A percentile compares a stretch with the other conserved stretches of the same genome.
phyloP scores from a whole-genome alignment of 495 filamentous ascomycete genomes.

The Pyrenula massariospora region DNA sequence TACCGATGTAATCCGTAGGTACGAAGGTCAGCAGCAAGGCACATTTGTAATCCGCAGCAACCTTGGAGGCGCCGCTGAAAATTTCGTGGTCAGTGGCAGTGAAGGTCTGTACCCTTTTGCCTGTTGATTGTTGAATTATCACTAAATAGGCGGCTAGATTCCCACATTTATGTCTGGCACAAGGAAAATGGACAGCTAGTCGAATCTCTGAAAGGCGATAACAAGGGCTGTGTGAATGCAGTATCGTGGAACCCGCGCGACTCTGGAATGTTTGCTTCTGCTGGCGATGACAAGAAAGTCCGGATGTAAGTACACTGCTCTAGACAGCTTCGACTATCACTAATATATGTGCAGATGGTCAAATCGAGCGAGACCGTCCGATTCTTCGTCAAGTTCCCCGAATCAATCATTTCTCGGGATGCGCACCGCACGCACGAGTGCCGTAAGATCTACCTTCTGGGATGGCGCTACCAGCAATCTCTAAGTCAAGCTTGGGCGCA shows the following conservation, averaged over 20 bases:
- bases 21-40: conserved; percentile 59
- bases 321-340: too few relatives aligned
- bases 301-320: conserved; percentile 75
- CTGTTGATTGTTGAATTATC: neutral
- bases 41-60: conserved; percentile 65
- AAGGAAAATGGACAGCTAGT: conserved; percentile 67
- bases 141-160: conserved; percentile 37
- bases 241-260: conserved; percentile 82
- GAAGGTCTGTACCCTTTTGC: conserved; percentile 49
- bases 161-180: conserved; percentile 78
- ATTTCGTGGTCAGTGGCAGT: conserved; percentile 81
- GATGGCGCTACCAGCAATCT: neutral
- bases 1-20: conserved; percentile 57
- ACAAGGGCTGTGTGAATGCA: conserved; percentile 69
- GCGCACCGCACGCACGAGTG: neutral
- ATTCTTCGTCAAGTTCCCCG: neutral
- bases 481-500: neutral
- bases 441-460: neutral
- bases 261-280: conserved; percentile 78
- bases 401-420: neutral
- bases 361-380: neutral
- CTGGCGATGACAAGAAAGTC: conserved; percentile 76
- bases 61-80: conserved; percentile 84
- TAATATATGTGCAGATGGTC: neutral
- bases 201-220: conserved; percentile 64